Base-by-base conservation (phyloP, 2,329 filamentous ascomycete genomes). In the Xylaria sp. region DNA sequence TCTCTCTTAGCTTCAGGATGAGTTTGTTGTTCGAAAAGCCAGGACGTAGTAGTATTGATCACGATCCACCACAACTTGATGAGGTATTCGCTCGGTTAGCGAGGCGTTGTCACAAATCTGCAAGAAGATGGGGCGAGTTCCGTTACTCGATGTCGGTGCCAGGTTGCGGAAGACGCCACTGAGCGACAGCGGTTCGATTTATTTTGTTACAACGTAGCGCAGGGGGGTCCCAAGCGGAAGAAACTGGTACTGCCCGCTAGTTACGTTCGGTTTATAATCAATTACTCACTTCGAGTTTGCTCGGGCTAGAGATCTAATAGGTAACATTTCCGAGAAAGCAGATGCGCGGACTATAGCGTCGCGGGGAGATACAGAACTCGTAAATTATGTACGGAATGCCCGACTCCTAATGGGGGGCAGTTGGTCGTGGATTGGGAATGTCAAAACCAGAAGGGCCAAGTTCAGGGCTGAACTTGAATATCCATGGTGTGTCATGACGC, bases 81-180 rank as follows among this genome's bases (percentile, higher is more conserved):
- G 6, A 45, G 32, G 45, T 42, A 32, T 58, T 58, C 27, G 30
- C 62, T 66, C 63, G 58, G 63, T 60, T 65, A 69, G 67, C 67
- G 63, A 69, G 57, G 62, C 32, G 17, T 58, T 53, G 53, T 61
- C 62, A 61, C 27, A 65, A 54, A 34, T 51, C 51, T 66, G 48
- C 68, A 69, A 39, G 55, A 53, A 24, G 24, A 58, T 58, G 64
- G 64, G 45, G 60, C 45, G 53, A 67, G 65, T 45, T 56, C 53
- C 36, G 59, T 30, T 56, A 32, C 45, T 64, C 55, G 56, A 64
- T n/a, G 45, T 62, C 64, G 32, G 58, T 55, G 54, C 34, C 45
- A 48, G 59, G 47, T 34, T 53, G 39, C 21, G 61, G 48, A 59
- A 48, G 27, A 62, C 61, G 61, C 48, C 58, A 61, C 57, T 55